These are phyloP conservation scores for Amanita subjunquillea DNA, from an alignment of 768 basidiomycete species.

Conservation along the genomic window DNA sequence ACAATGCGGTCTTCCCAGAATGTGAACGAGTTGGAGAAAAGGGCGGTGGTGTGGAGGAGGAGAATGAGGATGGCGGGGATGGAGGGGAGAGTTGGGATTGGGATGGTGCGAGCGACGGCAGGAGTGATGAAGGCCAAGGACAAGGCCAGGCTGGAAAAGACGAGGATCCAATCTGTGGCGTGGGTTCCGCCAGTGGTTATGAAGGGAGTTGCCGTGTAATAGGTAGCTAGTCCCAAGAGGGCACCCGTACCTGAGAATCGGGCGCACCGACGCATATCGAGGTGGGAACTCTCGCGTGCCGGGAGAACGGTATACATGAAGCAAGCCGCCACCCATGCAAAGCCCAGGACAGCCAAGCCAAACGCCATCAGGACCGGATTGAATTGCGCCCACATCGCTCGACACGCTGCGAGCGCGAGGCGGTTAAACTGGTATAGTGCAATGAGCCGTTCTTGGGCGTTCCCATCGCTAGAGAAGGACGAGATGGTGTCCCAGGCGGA, in stretches of 20 bases:
- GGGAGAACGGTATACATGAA: no score
- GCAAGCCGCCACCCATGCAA: no score
- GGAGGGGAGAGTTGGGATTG: constrained; percentile 19
- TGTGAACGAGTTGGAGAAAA: constrained; percentile 94
- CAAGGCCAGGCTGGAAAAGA: constrained; percentile 28
- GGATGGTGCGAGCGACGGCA: constrained; percentile 30
- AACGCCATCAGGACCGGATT: no score
- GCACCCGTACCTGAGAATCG: no score
- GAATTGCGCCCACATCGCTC: no score
- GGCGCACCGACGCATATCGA: no score
- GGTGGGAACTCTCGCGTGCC: no score
- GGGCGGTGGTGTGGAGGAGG: constrained; percentile 61
- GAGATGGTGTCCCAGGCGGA: constrained; percentile 30
- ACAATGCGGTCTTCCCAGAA: constrained; percentile 91
- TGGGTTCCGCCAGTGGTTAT: no score
- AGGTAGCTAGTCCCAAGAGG: no score
- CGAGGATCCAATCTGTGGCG: constrained; percentile 38
- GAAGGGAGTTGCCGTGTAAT: no score
- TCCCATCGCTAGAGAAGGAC: constrained; percentile 7
- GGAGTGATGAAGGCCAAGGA: constrained; percentile 26
- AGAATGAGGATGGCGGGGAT: constrained; percentile 45
- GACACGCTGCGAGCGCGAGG: no score
- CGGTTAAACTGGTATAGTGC: constrained; percentile 44
- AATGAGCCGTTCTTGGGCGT: constrained; percentile 22
- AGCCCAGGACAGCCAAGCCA: no score